These are phyloP conservation scores for Neurospora tetraspora DNA, from an alignment of 495 filamentous ascomycete species.

Conservation along the genomic window DNA sequence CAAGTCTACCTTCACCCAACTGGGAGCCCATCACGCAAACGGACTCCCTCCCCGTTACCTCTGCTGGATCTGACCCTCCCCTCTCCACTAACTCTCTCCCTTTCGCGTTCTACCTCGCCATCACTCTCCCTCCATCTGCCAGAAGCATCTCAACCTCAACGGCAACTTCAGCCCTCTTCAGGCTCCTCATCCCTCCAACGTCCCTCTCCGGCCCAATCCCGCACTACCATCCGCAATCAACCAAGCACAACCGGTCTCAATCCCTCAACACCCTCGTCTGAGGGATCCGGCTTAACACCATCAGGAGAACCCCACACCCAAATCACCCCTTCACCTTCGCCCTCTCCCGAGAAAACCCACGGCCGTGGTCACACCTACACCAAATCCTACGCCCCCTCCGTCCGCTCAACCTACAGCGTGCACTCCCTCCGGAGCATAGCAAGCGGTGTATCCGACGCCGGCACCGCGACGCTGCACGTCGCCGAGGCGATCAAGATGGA, in stretches of 20 bases:
- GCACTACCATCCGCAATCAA: not conserved
- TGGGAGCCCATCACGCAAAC: not conserved
- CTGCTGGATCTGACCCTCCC: not conserved
- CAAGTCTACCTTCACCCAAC: not conserved
- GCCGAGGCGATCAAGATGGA: conserved; percentile 27
- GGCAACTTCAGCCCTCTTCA: not conserved
- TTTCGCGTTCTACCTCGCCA: not conserved
- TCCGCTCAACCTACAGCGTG: not conserved
- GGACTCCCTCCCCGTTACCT: not conserved
- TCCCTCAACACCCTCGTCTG: not conserved
- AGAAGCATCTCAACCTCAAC: not conserved
- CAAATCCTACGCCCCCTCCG: not conserved
- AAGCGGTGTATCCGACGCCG: conserved; percentile 5
- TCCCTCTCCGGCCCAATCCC: not conserved
- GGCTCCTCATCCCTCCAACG: not conserved
- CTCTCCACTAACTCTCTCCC: not conserved
- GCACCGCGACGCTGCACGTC: conserved; percentile 12
- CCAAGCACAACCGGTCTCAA: not conserved
- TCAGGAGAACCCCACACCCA: not conserved
- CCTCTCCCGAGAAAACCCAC: not conserved
- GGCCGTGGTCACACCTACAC: not conserved
- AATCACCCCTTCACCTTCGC: not conserved
- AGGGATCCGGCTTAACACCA: not conserved
- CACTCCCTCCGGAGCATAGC: not conserved
- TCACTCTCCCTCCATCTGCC: not conserved